These are phyloP conservation scores for Linnemannia exigua DNA, from an alignment of 192 early-diverging fungal species.

Conservation along the genomic window DNA sequence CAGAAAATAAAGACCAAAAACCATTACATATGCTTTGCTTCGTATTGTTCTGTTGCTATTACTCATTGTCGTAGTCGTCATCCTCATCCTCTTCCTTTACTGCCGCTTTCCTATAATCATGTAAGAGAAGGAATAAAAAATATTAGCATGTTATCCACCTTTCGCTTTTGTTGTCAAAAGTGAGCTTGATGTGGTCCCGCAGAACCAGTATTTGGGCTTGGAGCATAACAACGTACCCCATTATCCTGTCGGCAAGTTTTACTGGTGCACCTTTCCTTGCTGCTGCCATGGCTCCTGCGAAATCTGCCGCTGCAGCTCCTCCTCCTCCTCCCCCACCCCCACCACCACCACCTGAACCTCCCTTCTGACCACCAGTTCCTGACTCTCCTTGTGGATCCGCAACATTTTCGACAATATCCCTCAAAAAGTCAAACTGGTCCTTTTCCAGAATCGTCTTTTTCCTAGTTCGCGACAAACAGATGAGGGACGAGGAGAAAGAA, in stretches of 20 bases:
- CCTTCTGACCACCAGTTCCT: slow-evolving; percentile 21
- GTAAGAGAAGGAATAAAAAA: not conserved
- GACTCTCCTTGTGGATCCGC: slow-evolving; percentile 72
- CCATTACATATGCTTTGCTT: not conserved
- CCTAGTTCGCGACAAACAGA: too few relatives aligned
- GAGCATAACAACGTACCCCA: not conserved
- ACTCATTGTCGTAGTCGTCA: slow-evolving; percentile 43
- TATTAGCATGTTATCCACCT: too few relatives aligned
- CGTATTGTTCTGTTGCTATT: slow-evolving; percentile 5
- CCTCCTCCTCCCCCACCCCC: slow-evolving; percentile 8
- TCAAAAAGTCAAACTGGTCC: slow-evolving; percentile 95
- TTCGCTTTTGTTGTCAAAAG: too few relatives aligned
- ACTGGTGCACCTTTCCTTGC: slow-evolving; percentile 22
- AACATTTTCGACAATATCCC: slow-evolving; percentile 86
- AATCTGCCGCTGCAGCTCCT: slow-evolving; percentile 20
- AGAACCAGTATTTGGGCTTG: not conserved
- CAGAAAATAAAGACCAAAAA: not conserved
- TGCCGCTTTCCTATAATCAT: slow-evolving; percentile 18
- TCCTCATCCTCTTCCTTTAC: slow-evolving; percentile 39
- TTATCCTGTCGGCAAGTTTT: not conserved
- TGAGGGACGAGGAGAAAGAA: slow-evolving; percentile 1
- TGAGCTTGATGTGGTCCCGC: too few relatives aligned
- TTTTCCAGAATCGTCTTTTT: slow-evolving; percentile 86
- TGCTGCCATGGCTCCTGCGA: slow-evolving; percentile 38
- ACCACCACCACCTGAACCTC: slow-evolving; percentile 10